Evolutionary conservation across 345 rosid species (phyloP), one percentile per base, ranked within the genome.

Genomic region (Acer negundo): DNA sequence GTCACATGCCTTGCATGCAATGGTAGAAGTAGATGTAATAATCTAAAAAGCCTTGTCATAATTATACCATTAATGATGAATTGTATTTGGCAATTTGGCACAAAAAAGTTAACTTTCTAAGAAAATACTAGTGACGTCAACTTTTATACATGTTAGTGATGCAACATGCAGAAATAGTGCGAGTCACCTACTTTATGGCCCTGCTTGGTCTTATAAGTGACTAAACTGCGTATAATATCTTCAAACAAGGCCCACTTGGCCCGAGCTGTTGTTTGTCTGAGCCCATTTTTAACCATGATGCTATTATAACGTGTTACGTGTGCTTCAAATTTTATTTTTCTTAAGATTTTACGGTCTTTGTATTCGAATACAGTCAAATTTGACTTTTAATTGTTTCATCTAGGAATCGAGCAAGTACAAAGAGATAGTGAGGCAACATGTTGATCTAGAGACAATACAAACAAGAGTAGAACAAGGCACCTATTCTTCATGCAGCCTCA

Each of bases 361-460:
- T 26, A 26, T 26, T 26, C 28, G 1, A 26, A 26, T 26, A 26
- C 2, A 26, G 4, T 31, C 35, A 31, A 31, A 42, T 42, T 42
- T 42, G 46, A 42, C 10, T 42, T 1, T 1, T 10, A 8, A 42
- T 7, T 42, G 10, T 42, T 42, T 0, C 10, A 42, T 42, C 0
- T 6, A 35, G 38, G 38, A 35, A 35, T 35, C 38, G 38, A 72
- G 77, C 10, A 72, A 62, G 49, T 93, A 93, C 82, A 87, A 79
- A 71, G 82, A 70, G 77, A 26, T 85, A 20, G 68, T 93, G 26
- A 80, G 88, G 72, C 92, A 88, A 81, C 94, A 89, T 64, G 72
- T 89, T 86, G 97, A 93, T 70, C 61, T 93, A 12, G 88, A 87
- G 63, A 85, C 88, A 6, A 84, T 93, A 68, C 85, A 87, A 44